Conservation (phyloP, 225 moss, liverwort and hornwort genomes). For the Asterella californica region DNA sequence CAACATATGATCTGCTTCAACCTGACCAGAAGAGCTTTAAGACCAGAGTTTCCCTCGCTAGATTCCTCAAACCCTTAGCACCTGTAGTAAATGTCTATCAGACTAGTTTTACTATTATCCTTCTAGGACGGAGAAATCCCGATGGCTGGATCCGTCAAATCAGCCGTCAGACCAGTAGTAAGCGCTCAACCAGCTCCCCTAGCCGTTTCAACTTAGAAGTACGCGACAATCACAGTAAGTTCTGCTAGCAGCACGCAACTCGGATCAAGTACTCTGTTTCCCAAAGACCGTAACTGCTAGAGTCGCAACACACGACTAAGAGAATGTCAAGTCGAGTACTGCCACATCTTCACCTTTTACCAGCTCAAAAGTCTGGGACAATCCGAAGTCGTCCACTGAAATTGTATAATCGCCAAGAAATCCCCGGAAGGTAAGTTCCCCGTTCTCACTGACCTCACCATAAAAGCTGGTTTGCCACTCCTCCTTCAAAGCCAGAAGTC, state of each 20-base stretch:
- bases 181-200: background rate
- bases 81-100: background rate
- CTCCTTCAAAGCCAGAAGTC: constrained; percentile 62
- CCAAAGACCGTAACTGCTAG: background rate
- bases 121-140: background rate
- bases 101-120: background rate
- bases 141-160: background rate
- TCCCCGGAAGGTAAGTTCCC: constrained; percentile 57
- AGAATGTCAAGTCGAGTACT: background rate
- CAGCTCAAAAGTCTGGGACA: constrained; percentile 49
- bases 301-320: background rate
- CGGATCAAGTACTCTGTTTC: background rate
- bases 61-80: background rate
- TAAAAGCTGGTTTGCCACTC: constrained; percentile 66
- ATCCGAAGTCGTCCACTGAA: constrained; percentile 43
- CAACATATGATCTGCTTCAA: background rate
- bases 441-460: constrained; percentile 38
- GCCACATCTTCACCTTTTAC: constrained; percentile 35
- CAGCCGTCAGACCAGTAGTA: background rate
- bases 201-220: background rate
- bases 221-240: background rate
- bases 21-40: background rate
- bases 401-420: constrained; percentile 60
- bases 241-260: background rate
- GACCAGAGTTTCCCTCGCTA: no score